Percentiles rank a stretch among this genome's conserved stretches.
These are phyloP conservation scores for Nicotiana noctiflora DNA, from an alignment of 257 asterid species.

Conservation along the genomic window DNA sequence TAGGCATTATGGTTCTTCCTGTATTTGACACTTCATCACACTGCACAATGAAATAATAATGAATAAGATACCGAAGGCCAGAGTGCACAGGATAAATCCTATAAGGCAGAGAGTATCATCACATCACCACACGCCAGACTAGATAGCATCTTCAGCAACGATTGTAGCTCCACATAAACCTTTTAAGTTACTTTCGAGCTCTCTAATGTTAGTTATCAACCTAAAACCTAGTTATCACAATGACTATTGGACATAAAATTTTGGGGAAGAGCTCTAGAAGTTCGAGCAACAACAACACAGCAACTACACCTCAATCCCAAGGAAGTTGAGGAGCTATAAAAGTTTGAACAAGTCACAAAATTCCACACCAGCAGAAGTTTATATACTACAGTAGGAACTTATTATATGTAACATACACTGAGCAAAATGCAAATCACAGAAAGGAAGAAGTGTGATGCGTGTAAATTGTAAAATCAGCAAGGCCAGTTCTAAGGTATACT, in stretches of 20 bases:
- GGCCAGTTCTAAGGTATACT: too few relatives aligned
- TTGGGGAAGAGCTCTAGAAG: background rate
- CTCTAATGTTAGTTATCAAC: background rate
- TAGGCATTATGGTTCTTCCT: slow-evolving; percentile 50
- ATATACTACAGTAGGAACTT: too few relatives aligned
- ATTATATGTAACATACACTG: too few relatives aligned
- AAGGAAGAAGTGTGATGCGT: too few relatives aligned
- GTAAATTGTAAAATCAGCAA: too few relatives aligned
- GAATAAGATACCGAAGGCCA: slow-evolving; percentile 7
- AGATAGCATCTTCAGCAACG: background rate
- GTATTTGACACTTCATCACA: slow-evolving; percentile 48
- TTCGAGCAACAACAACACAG: background rate
- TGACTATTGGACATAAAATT: background rate
- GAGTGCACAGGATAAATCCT: background rate
- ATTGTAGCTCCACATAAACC: background rate
- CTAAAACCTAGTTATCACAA: background rate
- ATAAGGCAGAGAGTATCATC: too few relatives aligned
- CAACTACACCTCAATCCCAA: background rate
- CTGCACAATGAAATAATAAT: slow-evolving; percentile 30
- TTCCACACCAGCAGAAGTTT: too few relatives aligned
- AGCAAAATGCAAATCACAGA: too few relatives aligned
- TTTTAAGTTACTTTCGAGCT: background rate
- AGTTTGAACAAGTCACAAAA: background rate
- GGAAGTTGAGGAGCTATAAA: background rate
- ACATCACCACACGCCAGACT: background rate